Base-by-base conservation (phyloP, 2,329 filamentous ascomycete genomes). In the Trichoderma hamatum region DNA sequence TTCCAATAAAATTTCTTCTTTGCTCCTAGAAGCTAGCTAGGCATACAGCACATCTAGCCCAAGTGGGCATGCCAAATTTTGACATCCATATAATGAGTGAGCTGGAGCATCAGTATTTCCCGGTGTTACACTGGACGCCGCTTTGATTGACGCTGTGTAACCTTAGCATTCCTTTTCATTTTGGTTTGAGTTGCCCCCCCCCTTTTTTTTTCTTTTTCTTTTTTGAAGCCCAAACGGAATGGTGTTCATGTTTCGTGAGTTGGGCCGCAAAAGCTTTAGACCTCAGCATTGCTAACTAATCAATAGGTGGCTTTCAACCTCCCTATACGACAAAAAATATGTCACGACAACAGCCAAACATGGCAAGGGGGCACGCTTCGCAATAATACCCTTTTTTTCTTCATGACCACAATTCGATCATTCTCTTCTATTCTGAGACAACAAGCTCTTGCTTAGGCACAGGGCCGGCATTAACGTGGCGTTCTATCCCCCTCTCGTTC, bases 301-400 rank as follows among this genome's bases (percentile, higher is more conserved):
- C 21, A 26, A 36, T 32, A 13, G 32, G 39, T 43, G 5, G 39
- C 2, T 49, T 21, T 49, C 11, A 34, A 14, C 19, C 52, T 24
- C 11, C n/a, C 24, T 39, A 11, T 43, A 30, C 11, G 39, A 19
- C 16, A 49, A 49, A 10, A n/a, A 43, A 11, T 49, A 52, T 21
- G 3, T 21, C 24, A 21, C n/a, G 24, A 26, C n/a, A 21, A 16
- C 49, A 14, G 19, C 24, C 32, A 55, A 55, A 55, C 24, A 28
- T 11, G 43, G 60, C 60, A 63, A 19, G 24, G 16, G 5, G 43
- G 60, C 61, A 64, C 61, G 61, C 61, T 54, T 54, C 46, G 46
- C 60, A 36, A 28, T 54, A 13, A 52, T 52, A 24, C 61, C 32
- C 34, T 39, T 55, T 55, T 55, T n/a, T 14, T 19, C 3, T 9